These are phyloP conservation scores for Phaeotremella skinneri DNA, from an alignment of 768 basidiomycete genomes.

Conservation along the genomic window DNA sequence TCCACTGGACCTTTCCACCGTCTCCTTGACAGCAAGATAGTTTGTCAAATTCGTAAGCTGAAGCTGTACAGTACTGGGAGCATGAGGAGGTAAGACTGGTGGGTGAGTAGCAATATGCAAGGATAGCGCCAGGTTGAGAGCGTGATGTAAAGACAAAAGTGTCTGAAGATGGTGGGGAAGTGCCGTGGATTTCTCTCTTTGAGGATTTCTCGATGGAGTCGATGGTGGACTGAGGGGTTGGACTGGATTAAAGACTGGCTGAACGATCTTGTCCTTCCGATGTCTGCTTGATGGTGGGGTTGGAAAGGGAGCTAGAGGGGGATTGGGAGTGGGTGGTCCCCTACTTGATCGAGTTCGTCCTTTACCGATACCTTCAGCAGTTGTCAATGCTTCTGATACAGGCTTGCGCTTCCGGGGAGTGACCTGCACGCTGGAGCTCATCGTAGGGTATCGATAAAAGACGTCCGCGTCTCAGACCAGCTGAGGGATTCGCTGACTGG, in stretches of 20 bases:
- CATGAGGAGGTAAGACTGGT: slow-evolving; percentile 47
- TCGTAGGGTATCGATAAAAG: neutral
- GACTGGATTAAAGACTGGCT: neutral
- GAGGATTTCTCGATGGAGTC: slow-evolving; percentile 3
- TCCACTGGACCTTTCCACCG: slow-evolving; percentile 42
- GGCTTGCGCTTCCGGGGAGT: slow-evolving; percentile 4
- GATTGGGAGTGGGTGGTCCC: slow-evolving; percentile 43
- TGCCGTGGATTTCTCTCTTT: neutral
- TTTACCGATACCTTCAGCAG: neutral
- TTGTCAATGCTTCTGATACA: too few relatives aligned
- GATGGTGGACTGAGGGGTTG: slow-evolving; percentile 1
- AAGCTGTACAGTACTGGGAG: slow-evolving; percentile 30
- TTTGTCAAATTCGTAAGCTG: slow-evolving; percentile 43
- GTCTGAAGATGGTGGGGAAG: slow-evolving; percentile 47
- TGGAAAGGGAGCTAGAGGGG: slow-evolving; percentile 46
- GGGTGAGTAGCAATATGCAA: slow-evolving; percentile 49
- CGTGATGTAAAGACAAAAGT: slow-evolving; percentile 42
- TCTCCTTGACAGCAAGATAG: slow-evolving; percentile 39
- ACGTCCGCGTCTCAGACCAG: neutral
- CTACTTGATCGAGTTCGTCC: neutral
- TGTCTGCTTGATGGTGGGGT: slow-evolving; percentile 39
- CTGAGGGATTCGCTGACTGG: too few relatives aligned
- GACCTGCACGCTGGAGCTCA: slow-evolving; percentile 1
- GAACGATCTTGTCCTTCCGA: slow-evolving; percentile 16
- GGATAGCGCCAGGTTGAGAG: slow-evolving; percentile 48